These are phyloP conservation scores for Acacia crassicarpa DNA, from an alignment of 306 rosid genomes.

Conservation along the genomic window DNA sequence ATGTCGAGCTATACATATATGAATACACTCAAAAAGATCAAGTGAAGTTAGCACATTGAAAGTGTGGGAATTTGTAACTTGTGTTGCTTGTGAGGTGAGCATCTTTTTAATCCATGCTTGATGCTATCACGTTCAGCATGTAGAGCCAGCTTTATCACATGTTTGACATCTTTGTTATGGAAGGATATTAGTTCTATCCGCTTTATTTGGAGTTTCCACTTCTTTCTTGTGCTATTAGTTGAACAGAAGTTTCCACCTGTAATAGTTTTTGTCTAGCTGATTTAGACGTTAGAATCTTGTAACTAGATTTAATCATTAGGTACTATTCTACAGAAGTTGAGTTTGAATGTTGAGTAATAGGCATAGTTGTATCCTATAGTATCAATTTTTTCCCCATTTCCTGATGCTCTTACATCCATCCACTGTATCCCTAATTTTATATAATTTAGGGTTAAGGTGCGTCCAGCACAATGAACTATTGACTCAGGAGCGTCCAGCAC, in stretches of 20 bases:
- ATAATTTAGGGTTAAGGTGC: too few relatives aligned
- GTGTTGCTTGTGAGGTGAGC: constrained; percentile 24
- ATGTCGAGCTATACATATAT: constrained; percentile 85
- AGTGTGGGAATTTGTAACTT: neutral
- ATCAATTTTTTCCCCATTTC: neutral
- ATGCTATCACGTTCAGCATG: constrained; percentile 19
- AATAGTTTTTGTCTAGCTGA: constrained; percentile 13
- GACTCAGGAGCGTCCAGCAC: too few relatives aligned
- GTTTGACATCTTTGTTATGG: neutral
- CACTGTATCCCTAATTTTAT: neutral
- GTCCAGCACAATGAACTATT: too few relatives aligned
- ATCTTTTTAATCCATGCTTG: neutral
- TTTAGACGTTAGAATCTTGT: neutral
- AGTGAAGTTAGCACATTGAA: constrained; percentile 18
- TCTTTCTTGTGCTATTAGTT: constrained; percentile 9
- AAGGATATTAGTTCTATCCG: neutral
- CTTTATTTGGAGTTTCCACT: neutral
- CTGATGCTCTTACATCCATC: neutral
- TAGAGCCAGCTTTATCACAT: constrained; percentile 16
- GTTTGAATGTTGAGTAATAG: neutral
- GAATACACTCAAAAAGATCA: constrained; percentile 65
- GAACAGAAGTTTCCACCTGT: neutral
- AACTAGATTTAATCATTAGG: neutral
- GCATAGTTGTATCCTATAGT: neutral
- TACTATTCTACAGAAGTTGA: neutral